Base-by-base conservation (phyloP, 306 rosid genomes). In the Astragalus membranaceus region DNA sequence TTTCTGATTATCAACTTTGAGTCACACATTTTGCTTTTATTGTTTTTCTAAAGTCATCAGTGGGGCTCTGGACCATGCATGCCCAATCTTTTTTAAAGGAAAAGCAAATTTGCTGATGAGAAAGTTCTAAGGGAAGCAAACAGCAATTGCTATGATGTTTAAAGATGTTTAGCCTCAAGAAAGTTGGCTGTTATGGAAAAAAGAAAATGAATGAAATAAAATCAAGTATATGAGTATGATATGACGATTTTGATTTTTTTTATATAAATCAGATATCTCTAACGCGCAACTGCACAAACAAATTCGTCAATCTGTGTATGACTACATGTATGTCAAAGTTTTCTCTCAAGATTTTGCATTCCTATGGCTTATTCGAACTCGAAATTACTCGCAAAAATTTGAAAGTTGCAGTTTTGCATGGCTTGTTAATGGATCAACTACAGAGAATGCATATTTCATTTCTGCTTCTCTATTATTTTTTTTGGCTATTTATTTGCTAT, bases 11-110 rank as follows among this genome's bases (percentile, higher is more conserved):
- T 67, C 70, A 62, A 68, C 69, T 76, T 61, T 53, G 35, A 67
- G 69, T 49, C 79, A 37, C 62, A 64, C 80, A 54, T 72, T 81
- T 77, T 81, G 78, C 84, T 80, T 82, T 78, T 79, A 64, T 60
- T 65, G 47, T 54, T 73, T 81, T 15, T 76, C 46, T 49, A 70
- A 54, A 67, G 69, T 35, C 69, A 72, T 76, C 8, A 65, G 77
- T 77, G 78, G 82, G 54, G 57, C 55, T 73, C 63, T 67, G 74
- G 23, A 20, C 60, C 50, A 70, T 56, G 50, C 50, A 70, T 56
- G 56, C 50, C 12, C 16, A 0, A 17, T 36, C 14, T 15, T 72
- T 46, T 82, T 64, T 74, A 77, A 66, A 62, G 64, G 33, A 62
- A 80, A 82, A 77, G 78, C 42, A 64, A 64, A 49, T 13, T 53